Percentiles rank a stretch among this genome's conserved stretches.
Conservation (phyloP, 2,329 filamentous ascomycete genomes). For the Aspergillus sp. region DNA sequence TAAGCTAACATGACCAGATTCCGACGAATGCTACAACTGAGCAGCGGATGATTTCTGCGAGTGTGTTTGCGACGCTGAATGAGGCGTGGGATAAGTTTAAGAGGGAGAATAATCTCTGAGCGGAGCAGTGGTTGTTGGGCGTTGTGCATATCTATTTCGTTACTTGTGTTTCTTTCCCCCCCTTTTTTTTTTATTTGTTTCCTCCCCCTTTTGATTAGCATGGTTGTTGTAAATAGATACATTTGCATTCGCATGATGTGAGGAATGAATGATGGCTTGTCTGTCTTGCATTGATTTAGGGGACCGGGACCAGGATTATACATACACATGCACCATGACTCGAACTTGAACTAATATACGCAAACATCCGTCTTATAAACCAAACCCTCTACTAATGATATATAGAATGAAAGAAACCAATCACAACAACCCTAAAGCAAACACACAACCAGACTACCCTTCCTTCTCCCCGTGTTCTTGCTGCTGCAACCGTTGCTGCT, state of each 20-base stretch:
- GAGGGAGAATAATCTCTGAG: constrained; percentile 52
- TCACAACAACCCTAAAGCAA: no score
- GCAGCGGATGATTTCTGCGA: constrained; percentile 59
- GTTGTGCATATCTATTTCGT: background rate
- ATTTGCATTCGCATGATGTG: constrained; percentile 3
- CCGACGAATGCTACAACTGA: constrained; percentile 59
- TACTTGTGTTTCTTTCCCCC: background rate
- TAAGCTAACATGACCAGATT: constrained; percentile 40
- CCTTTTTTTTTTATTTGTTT: background rate
- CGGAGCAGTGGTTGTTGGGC: background rate
- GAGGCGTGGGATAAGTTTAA: constrained; percentile 66
- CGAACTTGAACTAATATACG: no score
- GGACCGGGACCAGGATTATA: background rate
- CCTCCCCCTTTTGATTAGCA: background rate
- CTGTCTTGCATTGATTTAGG: background rate
- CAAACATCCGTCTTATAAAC: no score
- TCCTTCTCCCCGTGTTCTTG: constrained; percentile 2
- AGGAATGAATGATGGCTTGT: background rate
- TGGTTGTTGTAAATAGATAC: constrained; percentile 8
- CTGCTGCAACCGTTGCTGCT: constrained; percentile 9
- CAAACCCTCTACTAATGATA: background rate
- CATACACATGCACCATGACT: background rate
- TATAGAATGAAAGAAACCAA: no score
- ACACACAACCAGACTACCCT: background rate
- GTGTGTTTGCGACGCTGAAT: constrained; percentile 59